Percentiles rank a stretch among this genome's conserved stretches.
These are phyloP conservation scores for Haplographium delicatum DNA, from an alignment of 495 filamentous ascomycete species.

Conservation along the genomic window DNA sequence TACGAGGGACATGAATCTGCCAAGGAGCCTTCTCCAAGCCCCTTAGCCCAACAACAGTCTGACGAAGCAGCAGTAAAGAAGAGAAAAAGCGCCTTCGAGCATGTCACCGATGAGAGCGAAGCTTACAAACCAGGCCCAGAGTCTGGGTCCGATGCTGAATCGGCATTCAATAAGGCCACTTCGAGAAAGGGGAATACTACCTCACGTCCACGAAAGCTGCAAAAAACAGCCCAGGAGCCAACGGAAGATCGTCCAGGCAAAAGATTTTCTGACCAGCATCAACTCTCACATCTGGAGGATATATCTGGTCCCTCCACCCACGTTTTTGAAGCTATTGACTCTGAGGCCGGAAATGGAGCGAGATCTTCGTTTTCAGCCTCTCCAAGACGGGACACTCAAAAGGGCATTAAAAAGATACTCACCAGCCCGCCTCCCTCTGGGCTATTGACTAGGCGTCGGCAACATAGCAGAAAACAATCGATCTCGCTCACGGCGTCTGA, in stretches of 20 bases:
- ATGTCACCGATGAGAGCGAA: constrained; percentile 13
- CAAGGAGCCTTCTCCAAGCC: constrained; percentile 5
- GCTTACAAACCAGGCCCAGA: constrained; percentile 6
- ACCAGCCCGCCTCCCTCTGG: neutral
- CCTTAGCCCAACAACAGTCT: neutral
- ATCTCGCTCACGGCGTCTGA: constrained; percentile 5
- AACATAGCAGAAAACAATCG: neutral
- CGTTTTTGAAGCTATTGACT: too few species aligned
- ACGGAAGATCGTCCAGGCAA: neutral
- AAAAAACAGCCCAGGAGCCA: constrained; percentile 5
- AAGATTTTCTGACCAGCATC: too few species aligned
- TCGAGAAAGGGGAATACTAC: neutral
- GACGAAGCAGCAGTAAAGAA: constrained; percentile 1
- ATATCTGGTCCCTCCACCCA: too few species aligned
- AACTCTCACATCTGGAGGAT: too few species aligned
- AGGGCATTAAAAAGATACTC: neutral
- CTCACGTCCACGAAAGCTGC: constrained; percentile 14
- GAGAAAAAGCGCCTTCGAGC: constrained; percentile 12
- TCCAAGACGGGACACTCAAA: neutral
- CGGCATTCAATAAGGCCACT: neutral
- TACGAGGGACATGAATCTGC: constrained; percentile 3
- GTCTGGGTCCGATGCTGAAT: constrained; percentile 8
- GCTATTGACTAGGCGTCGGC: neutral
- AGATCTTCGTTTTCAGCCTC: neutral
- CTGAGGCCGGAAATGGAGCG: neutral